Base-by-base conservation (phyloP, 2,329 filamentous ascomycete species). In the Pestalotiopsis sp. region DNA sequence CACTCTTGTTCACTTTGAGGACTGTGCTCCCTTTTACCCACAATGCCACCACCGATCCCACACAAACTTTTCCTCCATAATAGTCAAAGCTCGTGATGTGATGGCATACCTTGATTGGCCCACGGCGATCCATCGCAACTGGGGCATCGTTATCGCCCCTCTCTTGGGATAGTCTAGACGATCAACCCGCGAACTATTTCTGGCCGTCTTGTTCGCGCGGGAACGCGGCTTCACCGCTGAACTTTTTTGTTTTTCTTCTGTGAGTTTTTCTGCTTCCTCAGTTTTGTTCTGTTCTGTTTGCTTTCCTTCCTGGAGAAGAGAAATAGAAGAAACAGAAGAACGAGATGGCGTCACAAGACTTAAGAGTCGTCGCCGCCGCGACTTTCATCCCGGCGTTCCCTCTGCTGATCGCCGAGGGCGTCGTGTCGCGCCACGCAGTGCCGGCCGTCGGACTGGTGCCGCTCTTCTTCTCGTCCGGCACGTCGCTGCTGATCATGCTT, bases 391-490 rank as follows among this genome's bases (percentile, higher is more conserved):
- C 81, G 56, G 81, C 80, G 6, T 79, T 84, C 59, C 78, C 80
- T 3, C 77, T 83, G 20, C 80, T 79, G 70, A 71, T 84, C 69
- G 74, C 78, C 38, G 80, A 82, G 72, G 81, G 79, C 71, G 73
- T 79, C 61, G 72, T 82, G 66, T 80, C 80, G 31, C 65, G 72
- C 49, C 70, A 75, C 14, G 69, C 76, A 11, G 74, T 82, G 45
- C 82, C 81, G 14, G 81, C 80, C 7, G 74, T 82, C 61, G 82
- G 82, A 25, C 76, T 84, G 36, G 70, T 81, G 14, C 82, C 82
- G 6, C 78, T 82, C 57, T 76, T 76, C 27, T 74, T 82, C 64
- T 83, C 82, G 12, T 77, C 79, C 14, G 72, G 25, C 27, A 61
- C 70, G 1, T 71, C 73, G n/a, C 59, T 76, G 1, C 76, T 76